These are phyloP conservation scores for Xylaria arbuscula DNA, from an alignment of 2,329 filamentous ascomycete species.

Conservation along the genomic window DNA sequence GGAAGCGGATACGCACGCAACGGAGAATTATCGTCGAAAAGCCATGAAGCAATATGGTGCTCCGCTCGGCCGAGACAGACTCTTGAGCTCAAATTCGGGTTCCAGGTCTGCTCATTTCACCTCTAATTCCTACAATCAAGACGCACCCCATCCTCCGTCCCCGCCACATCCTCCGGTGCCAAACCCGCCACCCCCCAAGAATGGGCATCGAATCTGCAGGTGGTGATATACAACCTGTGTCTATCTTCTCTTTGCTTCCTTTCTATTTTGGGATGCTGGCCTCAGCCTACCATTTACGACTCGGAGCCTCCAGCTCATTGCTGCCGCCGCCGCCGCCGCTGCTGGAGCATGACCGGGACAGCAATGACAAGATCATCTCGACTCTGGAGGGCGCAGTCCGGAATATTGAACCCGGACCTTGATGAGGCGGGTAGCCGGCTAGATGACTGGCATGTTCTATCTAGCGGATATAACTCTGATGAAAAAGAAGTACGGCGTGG, in stretches of 20 bases:
- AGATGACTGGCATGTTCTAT: background rate
- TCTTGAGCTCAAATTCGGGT: conserved; percentile 77
- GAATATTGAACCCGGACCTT: background rate
- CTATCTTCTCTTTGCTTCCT: background rate
- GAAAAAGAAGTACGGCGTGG: background rate
- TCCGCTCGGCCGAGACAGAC: conserved; percentile 83
- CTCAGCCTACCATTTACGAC: background rate
- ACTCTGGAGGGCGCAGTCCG: background rate
- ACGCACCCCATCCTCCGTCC: conserved; percentile 26
- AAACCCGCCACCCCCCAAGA: conserved; percentile 30
- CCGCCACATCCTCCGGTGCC: conserved; percentile 34
- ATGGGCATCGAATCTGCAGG: background rate
- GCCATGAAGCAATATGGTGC: conserved; percentile 92
- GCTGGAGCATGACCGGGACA: background rate
- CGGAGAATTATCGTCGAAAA: conserved; percentile 93
- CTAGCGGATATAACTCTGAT: background rate
- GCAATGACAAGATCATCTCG: background rate
- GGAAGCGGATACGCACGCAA: conserved; percentile 77
- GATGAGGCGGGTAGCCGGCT: background rate
- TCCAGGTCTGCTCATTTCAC: conserved; percentile 45
- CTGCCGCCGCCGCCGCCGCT: background rate
- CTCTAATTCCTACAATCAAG: background rate
- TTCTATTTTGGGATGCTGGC: background rate
- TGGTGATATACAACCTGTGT: background rate
- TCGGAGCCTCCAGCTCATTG: background rate